Evolutionary conservation across 306 rosid species (phyloP).

Genomic region (apple (Malus domestica)): ASM211411v1 NC_041804.1:14233001-14233500

Average conservation of each 20-base stretch:
- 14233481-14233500: background rate
- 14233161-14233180: too few relatives aligned
- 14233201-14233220: too few relatives aligned
- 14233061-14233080: constrained; percentile 16
- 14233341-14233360: background rate
- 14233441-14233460: background rate
- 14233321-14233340: constrained; percentile 15
- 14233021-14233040: constrained; percentile 17
- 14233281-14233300: too few relatives aligned
- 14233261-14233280: too few relatives aligned
- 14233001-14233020: constrained; percentile 29
- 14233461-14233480: background rate
- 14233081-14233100: constrained; percentile 18
- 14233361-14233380: background rate
- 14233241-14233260: too few relatives aligned
- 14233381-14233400: background rate
- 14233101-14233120: background rate
- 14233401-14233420: background rate
- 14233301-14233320: constrained; percentile 20
- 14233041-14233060: constrained; percentile 45
- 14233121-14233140: background rate
- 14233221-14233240: too few relatives aligned
- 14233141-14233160: too few relatives aligned
- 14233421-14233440: background rate
- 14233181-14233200: too few relatives aligned